These are phyloP conservation scores for Cladosporium sp. DNA, from an alignment of 2,329 filamentous ascomycete genomes.

Conservation along the genomic window DNA sequence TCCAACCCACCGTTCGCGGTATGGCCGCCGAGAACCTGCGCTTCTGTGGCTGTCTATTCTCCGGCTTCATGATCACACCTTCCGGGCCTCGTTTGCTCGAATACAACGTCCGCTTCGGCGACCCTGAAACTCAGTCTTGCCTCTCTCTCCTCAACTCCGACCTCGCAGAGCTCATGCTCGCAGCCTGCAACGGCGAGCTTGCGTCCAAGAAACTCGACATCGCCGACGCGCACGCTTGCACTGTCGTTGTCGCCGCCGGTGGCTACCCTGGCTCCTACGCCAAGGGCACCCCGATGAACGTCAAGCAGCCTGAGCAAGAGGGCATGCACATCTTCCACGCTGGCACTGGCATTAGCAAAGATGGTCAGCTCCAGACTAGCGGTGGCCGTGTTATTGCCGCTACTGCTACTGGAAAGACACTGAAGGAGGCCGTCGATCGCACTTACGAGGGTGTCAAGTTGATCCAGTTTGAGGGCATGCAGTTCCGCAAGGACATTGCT, in stretches of 20 bases:
- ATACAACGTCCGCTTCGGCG: slow-evolving; percentile 91
- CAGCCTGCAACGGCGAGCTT: slow-evolving; percentile 75
- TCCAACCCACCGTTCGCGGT: slow-evolving; percentile 87
- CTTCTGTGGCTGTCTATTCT: slow-evolving; percentile 77
- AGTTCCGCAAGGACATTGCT: slow-evolving; percentile 91
- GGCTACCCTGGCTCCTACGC: slow-evolving; percentile 87
- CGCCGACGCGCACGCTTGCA: slow-evolving; percentile 69
- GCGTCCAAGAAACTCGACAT: slow-evolving; percentile 47
- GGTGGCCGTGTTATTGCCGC: slow-evolving; percentile 92
- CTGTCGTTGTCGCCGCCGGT: slow-evolving; percentile 88
- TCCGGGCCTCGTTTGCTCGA: slow-evolving; percentile 80
- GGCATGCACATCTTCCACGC: slow-evolving; percentile 84
- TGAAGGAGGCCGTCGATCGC: slow-evolving; percentile 80
- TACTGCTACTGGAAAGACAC: slow-evolving; percentile 73
- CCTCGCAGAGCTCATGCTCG: slow-evolving; percentile 84
- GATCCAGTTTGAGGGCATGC: slow-evolving; percentile 85
- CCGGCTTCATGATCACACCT: slow-evolving; percentile 89
- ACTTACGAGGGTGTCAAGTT: slow-evolving; percentile 82
- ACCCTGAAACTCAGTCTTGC: slow-evolving; percentile 88
- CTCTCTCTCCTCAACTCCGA: slow-evolving; percentile 82
- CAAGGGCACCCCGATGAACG: slow-evolving; percentile 69
- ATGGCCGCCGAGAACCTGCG: slow-evolving; percentile 76
- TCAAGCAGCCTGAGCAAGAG: slow-evolving; percentile 55
- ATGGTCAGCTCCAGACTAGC: slow-evolving; percentile 68
- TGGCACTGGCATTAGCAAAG: slow-evolving; percentile 69